Base-by-base conservation (phyloP, 257 asterid species). In the Datura wrightii region DNA sequence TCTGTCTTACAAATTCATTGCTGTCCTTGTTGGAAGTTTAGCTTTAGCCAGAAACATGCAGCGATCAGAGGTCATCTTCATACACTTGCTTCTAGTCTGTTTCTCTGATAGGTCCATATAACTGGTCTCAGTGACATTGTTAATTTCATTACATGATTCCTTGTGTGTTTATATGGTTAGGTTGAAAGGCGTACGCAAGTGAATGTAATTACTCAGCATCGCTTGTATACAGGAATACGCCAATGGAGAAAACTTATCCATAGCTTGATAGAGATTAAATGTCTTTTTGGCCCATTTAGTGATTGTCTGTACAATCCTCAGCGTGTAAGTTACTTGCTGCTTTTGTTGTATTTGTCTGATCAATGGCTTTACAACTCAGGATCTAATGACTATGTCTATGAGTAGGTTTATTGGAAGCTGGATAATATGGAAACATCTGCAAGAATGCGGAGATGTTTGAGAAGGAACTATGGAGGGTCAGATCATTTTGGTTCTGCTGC, bases 41-140 rank as follows among this genome's bases (percentile, higher is more conserved):
- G 99, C 99, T 90, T 90, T 94, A 90, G 98, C 98, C 65, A 92
- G 99, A 91, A 97, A 97, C 90, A 94, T 97, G 98, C 98, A 95
- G 84, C 91, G 98, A 89, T 92, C 94, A 80, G 99, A 97, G 98
- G 99, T 95, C 87, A 83, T 79, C 82, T 83, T 85, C 85, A 13
- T 83, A 34, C 82, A 39, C 80, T 16, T 74, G 15, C 36, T 39
- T 8, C 74, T 55, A 84, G n/a, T 65, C 19, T 74, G 59, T 81
- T 87, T 83, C 78, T 46, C 34, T 85, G 41, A 80, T 79, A 69
- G 54, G 80, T 81, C 82, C 62, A 50, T 76, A 50, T 16, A 76
- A 52, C 31, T 76, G 82, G 31, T 76, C 46, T 76, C 80, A 24
- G 4, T 76, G 59, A 24, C 82, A 76, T 76, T 50, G 82, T 76